Percentiles rank a stretch among this genome's conserved stretches.
phyloP scores from a whole-genome alignment of 192 early-diverging fungal genomes.

The Linnemannia hyalina region DNA sequence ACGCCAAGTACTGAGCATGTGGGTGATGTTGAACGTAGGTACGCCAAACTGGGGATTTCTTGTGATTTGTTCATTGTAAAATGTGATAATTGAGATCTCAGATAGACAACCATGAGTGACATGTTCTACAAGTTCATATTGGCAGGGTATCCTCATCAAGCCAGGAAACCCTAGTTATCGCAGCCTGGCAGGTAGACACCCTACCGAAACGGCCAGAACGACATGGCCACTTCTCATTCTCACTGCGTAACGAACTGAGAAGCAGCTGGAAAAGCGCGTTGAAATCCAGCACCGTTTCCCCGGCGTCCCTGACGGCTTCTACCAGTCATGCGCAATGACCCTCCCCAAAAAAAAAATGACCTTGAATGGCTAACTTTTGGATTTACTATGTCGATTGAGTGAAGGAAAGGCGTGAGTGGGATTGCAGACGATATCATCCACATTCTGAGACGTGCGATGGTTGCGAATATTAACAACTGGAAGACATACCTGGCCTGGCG shows the following conservation, averaged over 20 bases:
- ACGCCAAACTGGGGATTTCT: neutral
- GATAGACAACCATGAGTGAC: neutral
- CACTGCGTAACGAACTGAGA: slow-evolving; percentile 4
- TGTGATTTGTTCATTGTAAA: neutral
- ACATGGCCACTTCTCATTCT: slow-evolving; percentile 17
- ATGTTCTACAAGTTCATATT: neutral
- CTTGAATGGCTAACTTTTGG: neutral
- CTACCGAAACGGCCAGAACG: slow-evolving; percentile 11
- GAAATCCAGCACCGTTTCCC: slow-evolving; percentile 18
- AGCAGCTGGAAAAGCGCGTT: slow-evolving; percentile 8
- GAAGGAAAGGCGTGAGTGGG: too few species aligned
- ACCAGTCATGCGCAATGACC: slow-evolving; percentile 1
- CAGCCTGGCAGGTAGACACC: neutral
- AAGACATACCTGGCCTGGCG: too few species aligned
- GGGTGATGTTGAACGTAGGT: neutral
- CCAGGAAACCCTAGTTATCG: slow-evolving; percentile 11
- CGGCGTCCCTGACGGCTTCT: neutral
- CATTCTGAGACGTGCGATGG: too few species aligned
- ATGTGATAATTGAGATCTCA: neutral
- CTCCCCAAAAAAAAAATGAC: neutral
- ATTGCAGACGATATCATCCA: too few species aligned
- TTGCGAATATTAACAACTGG: too few species aligned
- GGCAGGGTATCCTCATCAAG: neutral
- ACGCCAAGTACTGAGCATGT: neutral
- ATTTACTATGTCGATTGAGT: neutral